Conservation (phyloP, 2,329 filamentous ascomycete species). For the Colletotrichum tofieldiae region DNA sequence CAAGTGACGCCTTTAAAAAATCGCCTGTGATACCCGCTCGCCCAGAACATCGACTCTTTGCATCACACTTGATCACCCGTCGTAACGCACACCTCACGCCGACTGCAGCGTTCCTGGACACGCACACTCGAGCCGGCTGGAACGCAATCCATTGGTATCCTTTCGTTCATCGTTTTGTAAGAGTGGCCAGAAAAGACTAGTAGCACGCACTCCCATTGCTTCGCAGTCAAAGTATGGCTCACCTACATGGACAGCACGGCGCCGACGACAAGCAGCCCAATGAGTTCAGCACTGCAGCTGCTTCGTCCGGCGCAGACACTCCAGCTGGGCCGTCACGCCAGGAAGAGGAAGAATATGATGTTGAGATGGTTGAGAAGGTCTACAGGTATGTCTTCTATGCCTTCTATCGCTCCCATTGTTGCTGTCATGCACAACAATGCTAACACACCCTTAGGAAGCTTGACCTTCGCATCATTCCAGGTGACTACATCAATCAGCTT, state of each 20-base stretch:
- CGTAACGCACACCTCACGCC: background rate
- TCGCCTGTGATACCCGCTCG: slow-evolving; percentile 29
- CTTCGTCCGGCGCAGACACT: slow-evolving; percentile 8
- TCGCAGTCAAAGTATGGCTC: slow-evolving; percentile 64
- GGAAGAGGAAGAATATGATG: slow-evolving; percentile 59
- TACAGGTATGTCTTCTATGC: slow-evolving; percentile 57
- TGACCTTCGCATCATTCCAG: slow-evolving; percentile 73
- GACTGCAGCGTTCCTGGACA: background rate
- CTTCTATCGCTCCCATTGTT: background rate
- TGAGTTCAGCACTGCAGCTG: slow-evolving; percentile 32
- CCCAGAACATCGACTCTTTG: slow-evolving; percentile 9
- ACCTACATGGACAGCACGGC: slow-evolving; percentile 48
- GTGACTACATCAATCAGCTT: slow-evolving; percentile 49
- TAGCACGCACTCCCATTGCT: slow-evolving; percentile 70
- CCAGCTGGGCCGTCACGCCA: slow-evolving; percentile 40
- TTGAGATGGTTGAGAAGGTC: slow-evolving; percentile 68
- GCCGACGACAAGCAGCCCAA: slow-evolving; percentile 52
- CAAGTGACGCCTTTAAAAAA: slow-evolving; percentile 20
- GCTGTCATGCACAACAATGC: background rate
- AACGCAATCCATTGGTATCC: background rate
- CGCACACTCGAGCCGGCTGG: background rate
- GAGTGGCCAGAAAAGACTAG: slow-evolving; percentile 59
- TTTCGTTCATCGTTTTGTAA: background rate
- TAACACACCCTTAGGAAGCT: slow-evolving; percentile 60
- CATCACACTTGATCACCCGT: slow-evolving; percentile 3